These are phyloP conservation scores for Fusarium mundagurra DNA, from an alignment of 2,329 filamentous ascomycete species.

Conservation along the genomic window DNA sequence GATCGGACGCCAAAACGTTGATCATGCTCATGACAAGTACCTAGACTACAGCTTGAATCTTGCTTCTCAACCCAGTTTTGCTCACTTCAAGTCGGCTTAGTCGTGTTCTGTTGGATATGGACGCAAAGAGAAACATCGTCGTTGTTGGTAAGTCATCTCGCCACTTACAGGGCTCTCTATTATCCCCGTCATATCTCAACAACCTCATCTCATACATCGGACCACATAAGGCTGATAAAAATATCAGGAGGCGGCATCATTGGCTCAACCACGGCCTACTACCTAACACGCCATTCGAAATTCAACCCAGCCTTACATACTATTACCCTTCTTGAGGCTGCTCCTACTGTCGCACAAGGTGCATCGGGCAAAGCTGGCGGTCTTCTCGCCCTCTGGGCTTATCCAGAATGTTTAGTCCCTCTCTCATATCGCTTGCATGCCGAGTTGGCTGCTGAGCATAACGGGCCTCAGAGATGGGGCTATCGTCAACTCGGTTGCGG, in stretches of 20 bases:
- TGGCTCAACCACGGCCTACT: conserved; percentile 91
- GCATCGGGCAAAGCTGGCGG: conserved; percentile 96
- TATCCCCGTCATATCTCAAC: neutral
- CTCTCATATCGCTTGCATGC: conserved; percentile 86
- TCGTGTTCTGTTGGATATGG: conserved; percentile 41
- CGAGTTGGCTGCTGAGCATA: conserved; percentile 85
- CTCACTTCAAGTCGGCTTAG: neutral
- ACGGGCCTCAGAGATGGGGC: conserved; percentile 83
- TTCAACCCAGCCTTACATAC: conserved; percentile 80
- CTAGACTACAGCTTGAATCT: neutral
- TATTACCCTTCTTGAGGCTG: conserved; percentile 89
- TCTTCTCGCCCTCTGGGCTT: conserved; percentile 90
- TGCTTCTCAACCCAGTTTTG: neutral
- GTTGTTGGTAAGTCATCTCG: conserved; percentile 56
- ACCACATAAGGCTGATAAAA: conserved; percentile 14
- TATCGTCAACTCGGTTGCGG: conserved; percentile 85
- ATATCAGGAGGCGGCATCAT: conserved; percentile 86
- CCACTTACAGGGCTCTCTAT: neutral
- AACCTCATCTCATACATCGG: conserved; percentile 4
- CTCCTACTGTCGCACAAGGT: conserved; percentile 82
- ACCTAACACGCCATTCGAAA: conserved; percentile 83
- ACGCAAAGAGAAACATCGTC: conserved; percentile 57
- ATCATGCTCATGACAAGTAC: conserved; percentile 13
- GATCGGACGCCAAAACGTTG: neutral
- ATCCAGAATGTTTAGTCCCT: conserved; percentile 83